phyloP scores from a whole-genome alignment of 371 early-diverging fungal genomes.

The Mortierella sp. region DNA sequence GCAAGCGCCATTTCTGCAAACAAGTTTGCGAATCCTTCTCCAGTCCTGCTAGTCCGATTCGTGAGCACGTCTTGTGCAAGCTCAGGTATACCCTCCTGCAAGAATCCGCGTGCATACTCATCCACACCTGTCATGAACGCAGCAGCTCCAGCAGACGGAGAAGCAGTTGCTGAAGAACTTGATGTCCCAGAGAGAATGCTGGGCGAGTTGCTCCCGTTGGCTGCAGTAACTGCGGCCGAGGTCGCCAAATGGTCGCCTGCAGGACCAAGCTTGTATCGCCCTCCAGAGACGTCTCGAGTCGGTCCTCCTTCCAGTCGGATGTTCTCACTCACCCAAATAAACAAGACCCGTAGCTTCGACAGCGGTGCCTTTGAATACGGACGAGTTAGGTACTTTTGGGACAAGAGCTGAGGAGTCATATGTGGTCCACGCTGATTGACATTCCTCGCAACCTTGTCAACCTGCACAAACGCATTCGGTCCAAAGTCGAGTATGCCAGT shows the following conservation, averaged over 20 bases:
- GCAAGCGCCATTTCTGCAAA: slow-evolving; percentile 69
- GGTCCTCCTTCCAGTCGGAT: slow-evolving; percentile 58
- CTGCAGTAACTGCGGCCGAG: slow-evolving; percentile 1
- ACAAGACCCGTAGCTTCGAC: slow-evolving; percentile 60
- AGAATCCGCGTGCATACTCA: slow-evolving; percentile 31
- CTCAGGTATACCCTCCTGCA: slow-evolving; percentile 50
- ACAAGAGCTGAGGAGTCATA: slow-evolving; percentile 62
- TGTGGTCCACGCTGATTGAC: slow-evolving; percentile 66
- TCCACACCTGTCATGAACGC: slow-evolving; percentile 39
- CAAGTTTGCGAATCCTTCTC: slow-evolving; percentile 67
- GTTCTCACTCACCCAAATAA: slow-evolving; percentile 69
- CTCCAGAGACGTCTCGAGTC: slow-evolving; percentile 48
- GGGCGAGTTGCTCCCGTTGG: slow-evolving; percentile 6
- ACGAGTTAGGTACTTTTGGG: slow-evolving; percentile 64
- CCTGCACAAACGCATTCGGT: slow-evolving; percentile 56
- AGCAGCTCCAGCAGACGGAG: slow-evolving; percentile 1
- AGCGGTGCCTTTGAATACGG: slow-evolving; percentile 63
- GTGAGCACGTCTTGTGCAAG: slow-evolving; percentile 60
- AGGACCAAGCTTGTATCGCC: slow-evolving; percentile 47
- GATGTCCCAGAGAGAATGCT: slow-evolving; percentile 14
- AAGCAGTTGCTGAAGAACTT: too few relatives aligned
- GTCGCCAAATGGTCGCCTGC: slow-evolving; percentile 23
- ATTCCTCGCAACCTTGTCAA: slow-evolving; percentile 66
- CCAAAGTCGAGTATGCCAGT: slow-evolving; percentile 23
- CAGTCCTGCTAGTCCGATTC: slow-evolving; percentile 56